These are phyloP conservation scores for Ambrosia artemisiifolia DNA, from an alignment of 129 eudicot species.

Conservation along the genomic window DNA sequence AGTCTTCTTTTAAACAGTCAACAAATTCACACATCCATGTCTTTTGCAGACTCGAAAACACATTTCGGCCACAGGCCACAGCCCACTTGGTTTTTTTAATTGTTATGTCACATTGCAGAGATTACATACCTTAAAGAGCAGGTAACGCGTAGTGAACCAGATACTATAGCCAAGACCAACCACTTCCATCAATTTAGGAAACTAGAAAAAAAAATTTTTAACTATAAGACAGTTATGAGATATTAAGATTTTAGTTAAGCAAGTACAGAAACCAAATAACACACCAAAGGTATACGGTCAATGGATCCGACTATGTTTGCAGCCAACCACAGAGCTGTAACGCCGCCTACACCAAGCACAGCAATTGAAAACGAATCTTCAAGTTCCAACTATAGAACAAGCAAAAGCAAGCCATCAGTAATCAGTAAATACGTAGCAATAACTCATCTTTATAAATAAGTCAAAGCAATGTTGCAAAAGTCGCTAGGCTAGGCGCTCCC, in stretches of 20 bases:
- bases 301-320: slow-evolving; percentile 68
- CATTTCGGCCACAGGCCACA: neutral
- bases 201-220: slow-evolving; percentile 26
- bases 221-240: slow-evolving; percentile 10
- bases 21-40: neutral
- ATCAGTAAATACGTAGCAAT: neutral
- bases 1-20: neutral
- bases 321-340: slow-evolving; percentile 57
- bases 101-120: neutral
- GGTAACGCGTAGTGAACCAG: slow-evolving; percentile 82
- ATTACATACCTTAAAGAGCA: slow-evolving; percentile 66
- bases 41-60: neutral
- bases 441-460: neutral
- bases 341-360: slow-evolving; percentile 55
- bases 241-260: slow-evolving; percentile 9
- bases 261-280: slow-evolving; percentile 21
- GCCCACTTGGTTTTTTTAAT: neutral
- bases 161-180: slow-evolving; percentile 78
- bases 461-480: no score
- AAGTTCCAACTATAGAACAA: slow-evolving; percentile 50
- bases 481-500: no score
- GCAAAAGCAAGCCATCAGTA: neutral
- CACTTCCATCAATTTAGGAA: slow-evolving; percentile 81
- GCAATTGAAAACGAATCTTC: slow-evolving; percentile 49
- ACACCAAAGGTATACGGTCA: slow-evolving; percentile 75